phyloP scores from a whole-genome alignment of 148 eudicot genomes.

The Rhododendron griersonianum region DNA sequence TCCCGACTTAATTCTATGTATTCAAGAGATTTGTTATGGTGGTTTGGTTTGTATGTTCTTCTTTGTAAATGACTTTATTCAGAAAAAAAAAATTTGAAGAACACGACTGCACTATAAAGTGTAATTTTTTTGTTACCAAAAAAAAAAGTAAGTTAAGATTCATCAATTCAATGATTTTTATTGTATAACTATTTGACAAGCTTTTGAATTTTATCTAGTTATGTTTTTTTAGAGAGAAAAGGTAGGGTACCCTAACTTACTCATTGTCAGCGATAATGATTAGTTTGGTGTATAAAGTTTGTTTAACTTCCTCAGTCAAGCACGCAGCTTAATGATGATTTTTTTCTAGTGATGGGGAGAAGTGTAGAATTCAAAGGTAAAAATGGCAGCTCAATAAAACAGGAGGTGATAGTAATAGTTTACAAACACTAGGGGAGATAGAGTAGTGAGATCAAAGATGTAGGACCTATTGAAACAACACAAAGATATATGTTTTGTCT shows the following conservation, averaged over 20 bases:
- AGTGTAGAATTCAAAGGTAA: too few species aligned
- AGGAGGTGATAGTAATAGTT: neutral
- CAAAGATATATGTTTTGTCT: neutral
- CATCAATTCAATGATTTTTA: neutral
- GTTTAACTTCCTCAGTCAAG: neutral
- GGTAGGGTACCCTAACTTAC: neutral
- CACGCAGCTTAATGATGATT: too few species aligned
- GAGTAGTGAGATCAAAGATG: neutral
- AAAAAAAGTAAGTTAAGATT: neutral
- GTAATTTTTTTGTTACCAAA: neutral
- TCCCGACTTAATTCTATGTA: too few species aligned
- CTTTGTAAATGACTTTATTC: neutral
- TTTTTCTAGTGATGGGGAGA: too few species aligned
- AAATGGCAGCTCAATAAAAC: neutral
- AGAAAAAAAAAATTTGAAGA: too few species aligned
- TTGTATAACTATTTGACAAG: neutral
- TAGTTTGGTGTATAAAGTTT: neutral
- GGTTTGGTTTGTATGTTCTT: neutral
- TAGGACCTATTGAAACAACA: neutral
- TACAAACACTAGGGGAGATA: neutral
- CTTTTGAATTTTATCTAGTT: neutral
- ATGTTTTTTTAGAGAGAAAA: too few species aligned
- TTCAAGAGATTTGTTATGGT: neutral
- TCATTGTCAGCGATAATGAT: neutral
- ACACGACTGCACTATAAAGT: too few species aligned